These are phyloP conservation scores for Elaeis guineensis DNA, from an alignment of 176 grass and related monocot genomes.

Conservation along the genomic window DNA sequence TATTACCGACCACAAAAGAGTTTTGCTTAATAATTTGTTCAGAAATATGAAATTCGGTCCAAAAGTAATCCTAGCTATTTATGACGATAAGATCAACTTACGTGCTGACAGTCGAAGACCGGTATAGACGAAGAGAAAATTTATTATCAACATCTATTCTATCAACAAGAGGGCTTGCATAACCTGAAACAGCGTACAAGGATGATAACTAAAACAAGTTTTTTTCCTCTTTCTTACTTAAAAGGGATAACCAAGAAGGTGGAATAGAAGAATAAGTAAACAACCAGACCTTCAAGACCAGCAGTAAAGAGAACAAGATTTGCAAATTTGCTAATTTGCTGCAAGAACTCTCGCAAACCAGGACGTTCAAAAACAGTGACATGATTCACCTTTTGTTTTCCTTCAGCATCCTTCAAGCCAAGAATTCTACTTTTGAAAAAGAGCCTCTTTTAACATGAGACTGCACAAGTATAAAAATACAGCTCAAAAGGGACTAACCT, in stretches of 20 bases:
- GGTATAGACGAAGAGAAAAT: constrained; percentile 79
- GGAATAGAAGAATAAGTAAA: not conserved
- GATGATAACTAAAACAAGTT: not conserved
- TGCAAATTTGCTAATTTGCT: constrained; percentile 64
- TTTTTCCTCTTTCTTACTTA: too few species aligned
- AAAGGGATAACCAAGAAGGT: not conserved
- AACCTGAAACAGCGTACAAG: constrained; percentile 41
- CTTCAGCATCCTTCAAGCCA: constrained; percentile 66
- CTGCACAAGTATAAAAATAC: not conserved
- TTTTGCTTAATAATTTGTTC: too few species aligned
- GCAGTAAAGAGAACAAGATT: constrained; percentile 95
- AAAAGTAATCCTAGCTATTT: too few species aligned
- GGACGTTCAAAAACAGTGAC: constrained; percentile 93
- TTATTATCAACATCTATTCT: constrained; percentile 78
- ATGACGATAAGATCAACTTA: constrained; percentile 29
- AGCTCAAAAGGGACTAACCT: constrained; percentile 29
- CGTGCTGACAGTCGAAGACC: constrained; percentile 91
- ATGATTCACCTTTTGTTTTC: constrained; percentile 59
- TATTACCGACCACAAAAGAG: too few species aligned
- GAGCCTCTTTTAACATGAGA: too few species aligned
- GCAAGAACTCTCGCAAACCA: constrained; percentile 82
- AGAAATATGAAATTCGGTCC: too few species aligned
- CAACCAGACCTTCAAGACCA: constrained; percentile 71
- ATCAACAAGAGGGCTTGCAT: constrained; percentile 95
- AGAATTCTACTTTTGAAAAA: constrained; percentile 4